Evolutionary conservation across 2,329 filamentous ascomycete species (phyloP).

Genomic region (Drechslerella dactyloides): DNA sequence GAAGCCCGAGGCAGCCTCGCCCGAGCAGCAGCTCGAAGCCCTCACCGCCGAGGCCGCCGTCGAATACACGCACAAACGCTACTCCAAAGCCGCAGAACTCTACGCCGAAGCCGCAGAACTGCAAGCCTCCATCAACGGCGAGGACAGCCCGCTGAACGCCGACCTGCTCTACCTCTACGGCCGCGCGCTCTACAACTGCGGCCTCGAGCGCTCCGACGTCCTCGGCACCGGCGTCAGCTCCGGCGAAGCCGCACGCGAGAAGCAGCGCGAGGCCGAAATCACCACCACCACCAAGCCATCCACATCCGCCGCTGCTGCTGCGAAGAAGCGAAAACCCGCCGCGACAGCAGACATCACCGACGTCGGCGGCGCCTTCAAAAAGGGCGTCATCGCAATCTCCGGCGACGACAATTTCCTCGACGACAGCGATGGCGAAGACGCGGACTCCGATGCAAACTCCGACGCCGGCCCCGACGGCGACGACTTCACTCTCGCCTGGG

Average conservation of each 20-base stretch:
- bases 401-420: conserved; percentile 85
- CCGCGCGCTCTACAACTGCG: conserved; percentile 89
- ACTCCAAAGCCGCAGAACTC: conserved; percentile 80
- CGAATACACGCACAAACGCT: conserved; percentile 82
- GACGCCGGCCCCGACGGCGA: conserved; percentile 66
- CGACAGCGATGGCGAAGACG: conserved; percentile 58
- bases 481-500: conserved; percentile 75
- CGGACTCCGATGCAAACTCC: conserved; percentile 60
- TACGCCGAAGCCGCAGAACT: conserved; percentile 88
- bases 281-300: conserved; percentile 62
- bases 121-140: conserved; percentile 89
- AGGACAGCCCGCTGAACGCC: conserved; percentile 76
- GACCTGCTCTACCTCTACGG: conserved; percentile 95
- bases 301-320: conserved; percentile 55
- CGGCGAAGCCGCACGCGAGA: conserved; percentile 68
- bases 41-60: conserved; percentile 54
- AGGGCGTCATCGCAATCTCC: conserved; percentile 73
- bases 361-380: conserved; percentile 56
- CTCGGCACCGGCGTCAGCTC: conserved; percentile 70
- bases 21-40: conserved; percentile 45
- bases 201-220: conserved; percentile 91
- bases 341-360: conserved; percentile 52
- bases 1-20: conserved; percentile 7
- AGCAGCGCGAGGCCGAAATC: conserved; percentile 62
- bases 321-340: conserved; percentile 55